Percentiles rank a stretch among this genome's conserved stretches.
Evolutionary conservation across 192 early-diverging fungal genomes (phyloP).

Genomic region (Dispira simplex): DNA sequence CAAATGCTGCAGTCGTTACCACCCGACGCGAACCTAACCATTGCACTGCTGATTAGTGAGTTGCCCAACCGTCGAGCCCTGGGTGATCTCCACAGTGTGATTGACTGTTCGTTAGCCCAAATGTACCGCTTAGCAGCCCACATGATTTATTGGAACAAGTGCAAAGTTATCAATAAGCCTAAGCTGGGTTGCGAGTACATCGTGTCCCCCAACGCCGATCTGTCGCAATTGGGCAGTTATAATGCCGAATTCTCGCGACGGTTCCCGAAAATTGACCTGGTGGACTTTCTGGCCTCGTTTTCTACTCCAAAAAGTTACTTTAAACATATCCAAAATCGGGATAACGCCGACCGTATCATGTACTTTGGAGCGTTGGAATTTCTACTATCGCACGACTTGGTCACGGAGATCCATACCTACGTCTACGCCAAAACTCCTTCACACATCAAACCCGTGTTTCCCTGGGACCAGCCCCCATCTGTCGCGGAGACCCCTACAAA

Average conservation of each 20-base stretch:
- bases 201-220: conserved; percentile 41
- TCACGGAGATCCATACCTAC: conserved; percentile 8
- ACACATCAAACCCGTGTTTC: conserved; percentile 1
- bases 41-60: conserved; percentile 70
- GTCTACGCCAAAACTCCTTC: conserved; percentile 5
- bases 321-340: background rate
- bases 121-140: conserved; percentile 81
- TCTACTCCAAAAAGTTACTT: background rate
- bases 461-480: background rate
- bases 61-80: conserved; percentile 27
- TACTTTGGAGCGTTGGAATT: conserved; percentile 4
- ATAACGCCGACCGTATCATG: background rate
- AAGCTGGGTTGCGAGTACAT: conserved; percentile 64
- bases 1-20: conserved; percentile 65
- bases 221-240: conserved; percentile 30
- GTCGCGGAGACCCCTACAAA: background rate
- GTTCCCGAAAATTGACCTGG: conserved; percentile 3
- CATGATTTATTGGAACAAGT: conserved; percentile 85
- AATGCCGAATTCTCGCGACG: background rate
- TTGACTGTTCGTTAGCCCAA: conserved; percentile 91
- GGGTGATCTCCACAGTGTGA: conserved; percentile 56
- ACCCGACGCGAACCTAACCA: conserved; percentile 65
- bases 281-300: conserved; percentile 8
- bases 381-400: background rate
- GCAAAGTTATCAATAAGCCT: conserved; percentile 77